Evolutionary conservation across 2,329 filamentous ascomycete species (phyloP).

Genomic region (Neofusicoccum umdonicola): DNA sequence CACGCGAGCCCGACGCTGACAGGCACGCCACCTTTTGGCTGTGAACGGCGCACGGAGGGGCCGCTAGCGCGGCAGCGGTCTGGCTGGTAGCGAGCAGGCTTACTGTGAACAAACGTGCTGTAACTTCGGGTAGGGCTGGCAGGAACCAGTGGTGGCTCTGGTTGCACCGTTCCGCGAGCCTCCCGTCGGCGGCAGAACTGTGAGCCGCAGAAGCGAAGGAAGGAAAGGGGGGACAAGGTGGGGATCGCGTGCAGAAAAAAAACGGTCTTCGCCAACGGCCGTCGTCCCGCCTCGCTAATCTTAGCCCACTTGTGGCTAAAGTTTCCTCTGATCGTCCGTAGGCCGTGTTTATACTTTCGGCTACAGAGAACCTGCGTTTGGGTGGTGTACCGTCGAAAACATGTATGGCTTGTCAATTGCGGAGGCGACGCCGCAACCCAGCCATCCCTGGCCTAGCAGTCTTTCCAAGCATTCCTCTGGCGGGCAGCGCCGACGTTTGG

Average conservation of each 20-base stretch:
- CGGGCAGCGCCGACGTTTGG: neutral
- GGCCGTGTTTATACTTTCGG: neutral
- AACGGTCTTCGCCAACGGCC: slow-evolving; percentile 6
- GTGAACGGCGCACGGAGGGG: slow-evolving; percentile 1
- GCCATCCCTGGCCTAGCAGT: neutral
- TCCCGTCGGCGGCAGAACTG: neutral
- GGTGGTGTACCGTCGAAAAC: neutral
- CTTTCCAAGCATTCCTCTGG: neutral
- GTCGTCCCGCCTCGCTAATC: neutral
- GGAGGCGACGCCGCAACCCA: neutral
- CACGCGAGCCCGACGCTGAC: slow-evolving; percentile 6
- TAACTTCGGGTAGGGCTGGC: slow-evolving; percentile 11
- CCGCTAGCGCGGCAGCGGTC: neutral
- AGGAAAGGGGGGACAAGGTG: neutral
- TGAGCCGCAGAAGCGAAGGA: slow-evolving; percentile 4
- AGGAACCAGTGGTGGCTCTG: neutral
- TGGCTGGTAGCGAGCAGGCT: neutral
- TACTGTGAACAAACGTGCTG: slow-evolving; percentile 4
- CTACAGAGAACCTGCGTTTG: neutral
- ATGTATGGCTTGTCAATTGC: neutral
- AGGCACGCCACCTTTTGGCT: slow-evolving; percentile 10
- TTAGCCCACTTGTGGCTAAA: neutral
- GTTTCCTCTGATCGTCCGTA: neutral
- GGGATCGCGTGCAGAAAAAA: slow-evolving; percentile 1
- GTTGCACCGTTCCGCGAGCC: neutral